Conservation (phyloP, 371 early-diverging fungal species). For the Mortierella sp. region DNA sequence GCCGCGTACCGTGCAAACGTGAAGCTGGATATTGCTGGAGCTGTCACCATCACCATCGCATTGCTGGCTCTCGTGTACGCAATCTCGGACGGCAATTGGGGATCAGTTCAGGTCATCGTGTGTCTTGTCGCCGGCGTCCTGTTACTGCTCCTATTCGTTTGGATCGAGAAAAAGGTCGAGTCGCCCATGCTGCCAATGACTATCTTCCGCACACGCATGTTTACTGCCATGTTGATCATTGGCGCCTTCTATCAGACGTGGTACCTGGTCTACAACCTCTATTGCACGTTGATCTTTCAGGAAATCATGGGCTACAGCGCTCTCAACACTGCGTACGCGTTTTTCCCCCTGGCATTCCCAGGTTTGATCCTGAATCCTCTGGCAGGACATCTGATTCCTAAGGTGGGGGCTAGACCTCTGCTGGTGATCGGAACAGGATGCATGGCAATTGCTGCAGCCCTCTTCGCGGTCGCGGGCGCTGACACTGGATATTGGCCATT, state of each 20-base stretch:
- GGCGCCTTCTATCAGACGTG: slow-evolving; percentile 54
- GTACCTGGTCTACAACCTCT: slow-evolving; percentile 55
- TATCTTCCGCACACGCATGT: slow-evolving; percentile 52
- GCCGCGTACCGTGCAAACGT: slow-evolving; percentile 38
- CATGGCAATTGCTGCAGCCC: slow-evolving; percentile 44
- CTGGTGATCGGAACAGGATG: slow-evolving; percentile 48
- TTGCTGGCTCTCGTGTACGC: slow-evolving; percentile 58
- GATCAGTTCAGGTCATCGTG: slow-evolving; percentile 48
- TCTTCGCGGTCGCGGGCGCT: slow-evolving; percentile 37
- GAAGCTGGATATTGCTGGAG: slow-evolving; percentile 57
- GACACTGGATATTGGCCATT: slow-evolving; percentile 38
- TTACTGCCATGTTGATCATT: slow-evolving; percentile 52
- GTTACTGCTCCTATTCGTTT: slow-evolving; percentile 39
- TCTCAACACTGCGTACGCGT: slow-evolving; percentile 55
- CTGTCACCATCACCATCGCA: slow-evolving; percentile 53
- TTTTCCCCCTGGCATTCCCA: slow-evolving; percentile 53
- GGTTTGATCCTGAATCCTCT: slow-evolving; percentile 44
- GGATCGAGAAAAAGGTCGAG: slow-evolving; percentile 46
- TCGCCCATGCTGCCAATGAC: slow-evolving; percentile 48
- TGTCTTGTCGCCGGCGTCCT: slow-evolving; percentile 44
- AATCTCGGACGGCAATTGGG: slow-evolving; percentile 59
- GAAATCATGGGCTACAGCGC: slow-evolving; percentile 55
- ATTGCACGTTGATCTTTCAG: slow-evolving; percentile 58
- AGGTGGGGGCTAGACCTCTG: slow-evolving; percentile 48
- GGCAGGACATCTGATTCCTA: slow-evolving; percentile 48